A percentile compares a stretch with the other conserved stretches of the same genome.
Conservation (phyloP, 177 flowering plant species). For the Vitis hybrid region DNA sequence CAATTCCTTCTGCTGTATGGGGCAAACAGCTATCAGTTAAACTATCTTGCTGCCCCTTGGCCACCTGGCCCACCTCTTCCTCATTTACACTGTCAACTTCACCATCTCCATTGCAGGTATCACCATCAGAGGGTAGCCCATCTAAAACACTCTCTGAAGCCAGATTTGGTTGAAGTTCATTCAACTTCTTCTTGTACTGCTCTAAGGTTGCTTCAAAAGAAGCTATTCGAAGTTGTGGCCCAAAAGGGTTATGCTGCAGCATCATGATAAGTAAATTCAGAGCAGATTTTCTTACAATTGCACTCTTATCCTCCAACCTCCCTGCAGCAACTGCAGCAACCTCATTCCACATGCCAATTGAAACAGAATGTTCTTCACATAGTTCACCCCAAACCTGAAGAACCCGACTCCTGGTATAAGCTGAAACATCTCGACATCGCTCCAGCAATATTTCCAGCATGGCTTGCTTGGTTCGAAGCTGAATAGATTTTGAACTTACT, state of each 20-base stretch:
- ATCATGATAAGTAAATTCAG: constrained; percentile 83
- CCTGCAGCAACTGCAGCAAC: constrained; percentile 88
- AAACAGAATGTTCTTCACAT: constrained; percentile 87
- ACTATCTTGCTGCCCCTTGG: constrained; percentile 50
- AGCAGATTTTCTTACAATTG: constrained; percentile 92
- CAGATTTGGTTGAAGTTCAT: constrained; percentile 51
- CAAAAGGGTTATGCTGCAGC: constrained; percentile 98
- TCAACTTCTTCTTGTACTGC: constrained; percentile 74
- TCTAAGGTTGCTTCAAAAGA: constrained; percentile 92
- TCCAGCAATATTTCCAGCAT: constrained; percentile 95
- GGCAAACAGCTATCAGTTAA: constrained; percentile 64
- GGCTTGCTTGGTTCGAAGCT: constrained; percentile 88
- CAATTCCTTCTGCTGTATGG: constrained; percentile 30
- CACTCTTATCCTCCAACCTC: constrained; percentile 92
- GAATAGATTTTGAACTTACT: constrained; percentile 68
- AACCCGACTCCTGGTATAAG: constrained; percentile 93
- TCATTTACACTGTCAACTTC: constrained; percentile 37
- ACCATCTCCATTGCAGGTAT: constrained; percentile 38
- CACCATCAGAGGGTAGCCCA: constrained; percentile 42
- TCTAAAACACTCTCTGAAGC: constrained; percentile 36
- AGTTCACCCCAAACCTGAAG: constrained; percentile 99
- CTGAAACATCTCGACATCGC: constrained; percentile 89
- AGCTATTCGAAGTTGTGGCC: constrained; percentile 82
- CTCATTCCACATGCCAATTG: constrained; percentile 97
- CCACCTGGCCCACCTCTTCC: constrained; percentile 19